phyloP scores from a whole-genome alignment of 495 filamentous ascomycete species.

The Penicillium parvum region DNA sequence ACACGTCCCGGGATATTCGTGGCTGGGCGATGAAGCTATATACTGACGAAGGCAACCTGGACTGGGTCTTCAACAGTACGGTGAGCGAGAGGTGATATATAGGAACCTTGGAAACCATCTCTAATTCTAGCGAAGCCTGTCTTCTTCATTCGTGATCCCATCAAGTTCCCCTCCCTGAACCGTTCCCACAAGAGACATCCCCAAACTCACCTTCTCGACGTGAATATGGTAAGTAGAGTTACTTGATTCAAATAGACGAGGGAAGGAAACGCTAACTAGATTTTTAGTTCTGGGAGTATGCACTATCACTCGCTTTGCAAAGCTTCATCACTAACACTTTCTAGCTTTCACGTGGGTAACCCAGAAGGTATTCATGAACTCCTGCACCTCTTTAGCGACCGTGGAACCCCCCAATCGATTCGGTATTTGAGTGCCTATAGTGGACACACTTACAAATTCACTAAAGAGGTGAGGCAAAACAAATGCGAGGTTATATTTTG shows the following conservation, averaged over 20 bases:
- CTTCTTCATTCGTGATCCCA: conserved; percentile 53
- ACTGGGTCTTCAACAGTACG: conserved; percentile 41
- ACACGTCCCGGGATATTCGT: conserved; percentile 60
- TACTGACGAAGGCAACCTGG: conserved; percentile 74
- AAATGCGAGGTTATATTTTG: background rate
- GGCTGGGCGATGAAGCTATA: conserved; percentile 73
- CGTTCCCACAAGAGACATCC: conserved; percentile 49
- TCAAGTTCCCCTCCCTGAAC: conserved; percentile 55
- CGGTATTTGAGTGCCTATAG: conserved; percentile 62
- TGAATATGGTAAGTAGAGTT: conserved; percentile 40
- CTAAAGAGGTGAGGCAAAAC: conserved; percentile 43
- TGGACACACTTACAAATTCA: conserved; percentile 65
- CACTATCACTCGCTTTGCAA: conserved; percentile 21
- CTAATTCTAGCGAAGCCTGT: conserved; percentile 25
- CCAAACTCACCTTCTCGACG: conserved; percentile 40
- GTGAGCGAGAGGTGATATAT: conserved; percentile 8
- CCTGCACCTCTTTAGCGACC: conserved; percentile 61
- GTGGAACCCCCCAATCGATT: conserved; percentile 57
- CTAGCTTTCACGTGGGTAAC: conserved; percentile 52
- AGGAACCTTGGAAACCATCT: background rate
- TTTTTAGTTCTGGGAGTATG: conserved; percentile 50
- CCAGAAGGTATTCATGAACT: conserved; percentile 61
- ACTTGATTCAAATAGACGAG: background rate
- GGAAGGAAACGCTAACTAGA: conserved; percentile 2
- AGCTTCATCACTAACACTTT: conserved; percentile 17